These are phyloP conservation scores for Colletotrichum sp. DNA, from an alignment of 2,329 filamentous ascomycete genomes.

Conservation along the genomic window DNA sequence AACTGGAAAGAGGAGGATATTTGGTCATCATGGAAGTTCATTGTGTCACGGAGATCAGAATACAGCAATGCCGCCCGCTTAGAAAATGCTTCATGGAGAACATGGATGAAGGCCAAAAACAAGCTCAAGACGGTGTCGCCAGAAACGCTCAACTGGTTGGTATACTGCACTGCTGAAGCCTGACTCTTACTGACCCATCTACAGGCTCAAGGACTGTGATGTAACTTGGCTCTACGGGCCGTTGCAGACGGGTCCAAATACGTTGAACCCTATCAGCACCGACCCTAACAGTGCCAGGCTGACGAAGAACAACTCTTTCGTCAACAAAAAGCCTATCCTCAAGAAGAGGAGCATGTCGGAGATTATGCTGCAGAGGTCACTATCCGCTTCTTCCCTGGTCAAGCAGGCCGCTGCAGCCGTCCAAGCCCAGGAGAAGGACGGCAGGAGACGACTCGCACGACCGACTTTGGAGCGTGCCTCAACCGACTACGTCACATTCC, in stretches of 20 bases:
- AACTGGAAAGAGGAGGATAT: constrained; percentile 96
- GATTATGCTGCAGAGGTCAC: constrained; percentile 86
- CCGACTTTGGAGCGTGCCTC: constrained; percentile 65
- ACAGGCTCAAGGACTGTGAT: constrained; percentile 94
- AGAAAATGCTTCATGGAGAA: constrained; percentile 97
- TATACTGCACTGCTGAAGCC: constrained; percentile 20
- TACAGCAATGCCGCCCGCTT: constrained; percentile 83
- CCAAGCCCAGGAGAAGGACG: constrained; percentile 76
- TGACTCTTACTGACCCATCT: constrained; percentile 9
- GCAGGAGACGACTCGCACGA: constrained; percentile 51
- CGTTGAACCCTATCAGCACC: constrained; percentile 52
- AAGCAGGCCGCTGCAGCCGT: constrained; percentile 89
- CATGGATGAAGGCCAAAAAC: constrained; percentile 93
- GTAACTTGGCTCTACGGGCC: constrained; percentile 98
- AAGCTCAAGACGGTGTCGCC: constrained; percentile 86
- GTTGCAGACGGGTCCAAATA: constrained; percentile 73
- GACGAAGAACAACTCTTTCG: constrained; percentile 66
- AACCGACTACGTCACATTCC: constrained; percentile 73
- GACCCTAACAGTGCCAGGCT: constrained; percentile 44
- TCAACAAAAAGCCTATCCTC: constrained; percentile 85
- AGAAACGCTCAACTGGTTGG: constrained; percentile 91
- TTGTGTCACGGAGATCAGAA: constrained; percentile 78
- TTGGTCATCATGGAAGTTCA: constrained; percentile 96
- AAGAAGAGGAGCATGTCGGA: constrained; percentile 98
- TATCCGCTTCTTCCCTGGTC: constrained; percentile 86